These are phyloP conservation scores for Coniochaeta sp. DNA, from an alignment of 2,329 filamentous ascomycete genomes.

Conservation along the genomic window DNA sequence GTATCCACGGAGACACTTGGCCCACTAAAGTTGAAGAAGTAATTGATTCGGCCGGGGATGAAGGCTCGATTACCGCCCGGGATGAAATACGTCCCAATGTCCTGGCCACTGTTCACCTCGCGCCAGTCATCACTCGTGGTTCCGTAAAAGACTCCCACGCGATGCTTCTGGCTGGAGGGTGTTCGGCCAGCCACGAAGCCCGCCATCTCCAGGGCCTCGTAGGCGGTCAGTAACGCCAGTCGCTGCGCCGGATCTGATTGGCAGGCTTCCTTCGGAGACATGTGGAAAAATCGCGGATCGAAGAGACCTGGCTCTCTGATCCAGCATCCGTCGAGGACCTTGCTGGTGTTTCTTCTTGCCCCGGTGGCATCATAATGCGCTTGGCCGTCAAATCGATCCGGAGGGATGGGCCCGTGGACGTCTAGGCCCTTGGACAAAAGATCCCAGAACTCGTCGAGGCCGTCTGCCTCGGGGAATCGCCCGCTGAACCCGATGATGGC, in stretches of 20 bases:
- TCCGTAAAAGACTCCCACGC: constrained; percentile 59
- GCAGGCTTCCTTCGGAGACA: constrained; percentile 9
- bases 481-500: constrained; percentile 8
- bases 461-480: constrained; percentile 8
- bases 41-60: constrained; percentile 27
- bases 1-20: constrained; percentile 25
- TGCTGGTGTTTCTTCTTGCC: constrained; percentile 6
- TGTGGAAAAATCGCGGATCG: constrained; percentile 10
- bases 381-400: constrained; percentile 9
- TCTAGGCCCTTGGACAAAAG: constrained; percentile 6
- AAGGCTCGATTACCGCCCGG: constrained; percentile 27
- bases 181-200: constrained; percentile 7
- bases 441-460: constrained; percentile 8
- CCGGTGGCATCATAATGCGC: constrained; percentile 7
- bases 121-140: constrained; percentile 65
- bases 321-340: constrained; percentile 6
- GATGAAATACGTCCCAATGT: constrained; percentile 46
- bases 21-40: constrained; percentile 30
- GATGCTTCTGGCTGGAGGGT: constrained; percentile 16
- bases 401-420: constrained; percentile 6
- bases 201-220: constrained; percentile 12
- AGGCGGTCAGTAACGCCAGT: constrained; percentile 7
- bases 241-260: constrained; percentile 9
- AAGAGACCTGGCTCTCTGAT: constrained; percentile 9
- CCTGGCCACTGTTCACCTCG: constrained; percentile 60